phyloP scores from a whole-genome alignment of 2,329 filamentous ascomycete species.

The Penicillium sp. region DNA sequence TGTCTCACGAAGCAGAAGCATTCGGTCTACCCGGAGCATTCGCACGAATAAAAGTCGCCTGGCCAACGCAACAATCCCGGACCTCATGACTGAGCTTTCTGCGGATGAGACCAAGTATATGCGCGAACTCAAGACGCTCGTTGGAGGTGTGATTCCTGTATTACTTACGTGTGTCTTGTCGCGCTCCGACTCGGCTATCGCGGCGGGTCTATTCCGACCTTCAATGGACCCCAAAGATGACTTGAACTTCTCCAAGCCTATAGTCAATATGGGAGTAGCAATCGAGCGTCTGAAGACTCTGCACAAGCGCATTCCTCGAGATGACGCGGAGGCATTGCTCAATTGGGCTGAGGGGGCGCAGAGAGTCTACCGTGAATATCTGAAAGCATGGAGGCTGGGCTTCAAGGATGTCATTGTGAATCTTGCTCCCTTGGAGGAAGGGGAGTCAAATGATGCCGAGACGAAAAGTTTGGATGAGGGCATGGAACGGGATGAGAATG shows the following conservation, averaged over 20 bases:
- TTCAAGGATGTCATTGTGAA: slow-evolving; percentile 96
- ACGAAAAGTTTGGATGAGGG: slow-evolving; percentile 53
- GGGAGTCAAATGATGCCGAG: slow-evolving; percentile 50
- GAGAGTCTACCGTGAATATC: slow-evolving; percentile 78
- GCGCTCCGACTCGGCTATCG: slow-evolving; percentile 62
- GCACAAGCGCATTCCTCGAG: slow-evolving; percentile 75
- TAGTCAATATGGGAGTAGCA: slow-evolving; percentile 89
- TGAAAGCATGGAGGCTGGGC: slow-evolving; percentile 84
- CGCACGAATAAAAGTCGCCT: slow-evolving; percentile 67
- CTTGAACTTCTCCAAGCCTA: slow-evolving; percentile 71
- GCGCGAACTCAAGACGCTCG: slow-evolving; percentile 85
- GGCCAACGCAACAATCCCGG: slow-evolving; percentile 66
- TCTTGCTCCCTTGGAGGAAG: slow-evolving; percentile 71
- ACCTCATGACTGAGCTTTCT: slow-evolving; percentile 74
- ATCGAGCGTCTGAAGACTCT: slow-evolving; percentile 78
- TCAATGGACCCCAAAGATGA: slow-evolving; percentile 55
- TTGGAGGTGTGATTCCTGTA: slow-evolving; percentile 93
- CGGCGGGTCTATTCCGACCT: slow-evolving; percentile 65
- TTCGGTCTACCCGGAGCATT: slow-evolving; percentile 74
- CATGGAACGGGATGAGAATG: slow-evolving; percentile 57
- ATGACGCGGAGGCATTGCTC: slow-evolving; percentile 68
- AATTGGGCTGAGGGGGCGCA: slow-evolving; percentile 77
- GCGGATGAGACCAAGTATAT: slow-evolving; percentile 85
- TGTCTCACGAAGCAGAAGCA: slow-evolving; percentile 61
- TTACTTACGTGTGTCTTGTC: slow-evolving; percentile 80